phyloP scores from a whole-genome alignment of 495 filamentous ascomycete species.

The Podospora appendiculata region DNA sequence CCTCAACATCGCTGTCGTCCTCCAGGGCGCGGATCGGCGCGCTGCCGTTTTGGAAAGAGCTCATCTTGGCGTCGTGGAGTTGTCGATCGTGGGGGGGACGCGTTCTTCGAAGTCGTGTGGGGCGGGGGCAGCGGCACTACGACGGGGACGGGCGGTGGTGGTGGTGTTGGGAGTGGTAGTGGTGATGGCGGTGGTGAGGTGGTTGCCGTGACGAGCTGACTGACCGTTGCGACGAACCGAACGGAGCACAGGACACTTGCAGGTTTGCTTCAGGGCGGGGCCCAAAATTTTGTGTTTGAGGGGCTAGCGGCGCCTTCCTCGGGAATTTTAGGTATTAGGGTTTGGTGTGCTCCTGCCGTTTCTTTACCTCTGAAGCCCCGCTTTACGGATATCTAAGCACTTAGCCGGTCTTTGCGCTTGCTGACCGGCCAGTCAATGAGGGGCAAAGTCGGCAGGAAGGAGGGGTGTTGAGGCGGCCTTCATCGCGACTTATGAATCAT shows the following conservation, averaged over 20 bases:
- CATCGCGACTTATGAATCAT: no score
- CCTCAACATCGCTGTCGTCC: conserved; percentile 86
- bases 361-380: neutral
- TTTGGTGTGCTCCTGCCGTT: conserved; percentile 14
- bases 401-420: no score
- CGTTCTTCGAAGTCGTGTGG: no score
- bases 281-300: conserved; percentile 24
- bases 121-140: no score
- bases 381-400: neutral
- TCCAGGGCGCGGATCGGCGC: conserved; percentile 49
- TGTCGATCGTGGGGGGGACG: neutral
- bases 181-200: conserved; percentile 2
- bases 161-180: neutral
- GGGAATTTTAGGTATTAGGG: conserved; percentile 17
- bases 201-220: conserved; percentile 10
- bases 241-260: conserved; percentile 15
- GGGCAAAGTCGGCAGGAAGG: no score
- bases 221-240: conserved; percentile 14
- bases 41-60: conserved; percentile 42
- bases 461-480: no score
- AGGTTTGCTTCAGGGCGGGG: conserved; percentile 19
- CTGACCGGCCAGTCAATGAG: no score
- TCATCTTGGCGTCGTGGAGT: conserved; percentile 26
- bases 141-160: neutral
- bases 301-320: conserved; percentile 7